Evolutionary conservation across 2,329 filamentous ascomycete genomes (phyloP).

Genomic region (Alternaria rosae): DNA sequence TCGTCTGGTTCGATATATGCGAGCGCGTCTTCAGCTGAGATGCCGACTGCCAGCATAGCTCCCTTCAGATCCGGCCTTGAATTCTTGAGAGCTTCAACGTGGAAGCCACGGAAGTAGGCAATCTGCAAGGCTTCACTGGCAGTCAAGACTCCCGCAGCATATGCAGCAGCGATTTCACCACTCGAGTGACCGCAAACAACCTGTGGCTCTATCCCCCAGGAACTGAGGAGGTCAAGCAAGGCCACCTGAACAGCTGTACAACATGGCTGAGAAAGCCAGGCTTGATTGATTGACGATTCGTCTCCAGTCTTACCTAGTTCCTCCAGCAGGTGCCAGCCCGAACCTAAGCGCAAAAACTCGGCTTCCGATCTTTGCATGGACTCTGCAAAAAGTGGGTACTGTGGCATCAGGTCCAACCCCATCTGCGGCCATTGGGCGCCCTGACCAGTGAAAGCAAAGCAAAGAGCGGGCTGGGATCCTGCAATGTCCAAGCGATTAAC

Average conservation of each 20-base stretch:
- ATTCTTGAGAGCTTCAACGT: too few relatives aligned
- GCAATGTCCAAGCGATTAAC: too few relatives aligned
- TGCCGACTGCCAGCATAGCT: too few relatives aligned
- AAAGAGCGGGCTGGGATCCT: too few relatives aligned
- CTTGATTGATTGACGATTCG: constrained; percentile 10
- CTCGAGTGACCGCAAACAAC: constrained; percentile 53
- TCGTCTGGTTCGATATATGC: too few relatives aligned
- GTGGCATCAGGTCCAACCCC: constrained; percentile 9
- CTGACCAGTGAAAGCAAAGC: constrained; percentile 4
- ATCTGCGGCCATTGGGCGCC: constrained; percentile 1
- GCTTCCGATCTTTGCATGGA: background rate
- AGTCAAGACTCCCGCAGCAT: constrained; percentile 37
- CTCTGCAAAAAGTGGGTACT: background rate
- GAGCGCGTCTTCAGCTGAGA: too few relatives aligned
- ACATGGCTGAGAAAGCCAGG: constrained; percentile 39
- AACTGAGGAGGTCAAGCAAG: constrained; percentile 37
- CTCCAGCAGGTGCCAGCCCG: background rate
- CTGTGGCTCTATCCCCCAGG: constrained; percentile 32
- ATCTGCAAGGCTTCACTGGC: constrained; percentile 22
- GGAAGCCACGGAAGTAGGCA: constrained; percentile 27
- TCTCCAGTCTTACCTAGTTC: constrained; percentile 10
- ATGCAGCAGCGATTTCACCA: constrained; percentile 52
- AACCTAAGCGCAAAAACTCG: too few relatives aligned
- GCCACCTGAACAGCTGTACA: constrained; percentile 49
- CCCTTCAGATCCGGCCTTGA: too few relatives aligned